Evolutionary conservation across 2,329 filamentous ascomycete species (phyloP), one percentile per base, ranked within the genome.

Genomic region (Sclerotinia nivalis): DNA sequence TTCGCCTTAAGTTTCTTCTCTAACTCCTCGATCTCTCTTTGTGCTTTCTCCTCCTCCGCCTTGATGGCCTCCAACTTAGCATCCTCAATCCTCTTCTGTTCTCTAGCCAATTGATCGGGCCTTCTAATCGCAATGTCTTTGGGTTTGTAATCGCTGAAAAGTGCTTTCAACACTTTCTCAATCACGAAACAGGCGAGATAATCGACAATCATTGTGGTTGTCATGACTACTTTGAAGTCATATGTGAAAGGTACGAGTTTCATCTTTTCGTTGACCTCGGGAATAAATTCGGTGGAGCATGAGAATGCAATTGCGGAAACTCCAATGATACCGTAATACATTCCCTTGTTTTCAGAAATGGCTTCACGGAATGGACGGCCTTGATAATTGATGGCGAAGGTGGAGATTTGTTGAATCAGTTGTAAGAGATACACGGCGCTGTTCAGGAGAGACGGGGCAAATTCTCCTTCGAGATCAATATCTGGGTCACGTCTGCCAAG

Each of bases 381-480:
- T 82, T 99, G 96, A 84, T 99, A 99, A 85, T 99, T 99, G 85
- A 99, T 97, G 72, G 96, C 94, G 77, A 99, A 99, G 4, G 96
- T 99, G 34, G 94, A 97, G 78, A 99, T 97, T 81, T 99, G 96
- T 81, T 99, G 96, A 80, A 99, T 98, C 66, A 99, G 89, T 78
- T 98, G 96, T 54, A 99, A 88, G 37, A 99, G 91, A 81, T 98
- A 99, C 75, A 99, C 93, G 69, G 96, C 96, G 61, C 91, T 96
- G 85, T 99, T 99, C 79, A 99, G 90, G 12, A 99, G 88, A 8
- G 93, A 97, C 1, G 96, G 96, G 74, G 90, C 84, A 78, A 99
- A 99, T 75, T 98, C 95, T 75, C 94, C 93, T 82, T 99, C 96
- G 4, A 99, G 89, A 77, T 99, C 95, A 69, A 97, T 85, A 61